These are phyloP conservation scores for Lunularia cruciata DNA, from an alignment of 225 moss, liverwort and hornwort species.

Conservation along the genomic window DNA sequence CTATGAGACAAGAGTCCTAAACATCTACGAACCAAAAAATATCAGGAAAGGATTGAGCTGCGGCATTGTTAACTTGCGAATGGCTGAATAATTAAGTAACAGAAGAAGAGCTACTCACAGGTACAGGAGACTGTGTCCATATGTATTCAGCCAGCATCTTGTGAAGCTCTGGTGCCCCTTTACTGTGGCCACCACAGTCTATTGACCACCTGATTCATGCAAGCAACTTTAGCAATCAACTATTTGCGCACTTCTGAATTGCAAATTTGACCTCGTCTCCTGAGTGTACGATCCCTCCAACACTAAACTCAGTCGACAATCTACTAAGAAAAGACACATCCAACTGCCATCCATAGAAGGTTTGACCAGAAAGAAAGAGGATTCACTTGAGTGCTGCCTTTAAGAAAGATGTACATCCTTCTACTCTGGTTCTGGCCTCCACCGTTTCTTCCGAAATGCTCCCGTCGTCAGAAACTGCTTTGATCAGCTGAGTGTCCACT, in stretches of 20 bases:
- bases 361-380: constrained; percentile 9
- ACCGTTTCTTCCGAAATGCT: constrained; percentile 57
- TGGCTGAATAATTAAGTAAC: too few species aligned
- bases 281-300: too few species aligned
- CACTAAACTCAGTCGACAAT: too few species aligned
- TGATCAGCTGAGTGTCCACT: constrained; percentile 32
- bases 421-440: constrained; percentile 84
- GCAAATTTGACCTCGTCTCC: too few species aligned
- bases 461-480: constrained; percentile 25
- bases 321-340: background rate
- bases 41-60: background rate
- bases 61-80: background rate
- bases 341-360: background rate
- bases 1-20: background rate
- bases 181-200: constrained; percentile 62
- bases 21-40: too few species aligned
- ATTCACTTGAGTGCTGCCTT: constrained; percentile 85
- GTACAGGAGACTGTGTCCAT: constrained; percentile 81
- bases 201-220: constrained; percentile 75
- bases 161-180: constrained; percentile 90
- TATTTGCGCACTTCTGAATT: too few species aligned
- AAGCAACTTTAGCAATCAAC: too few species aligned
- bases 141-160: constrained; percentile 86
- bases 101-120: constrained; percentile 52
- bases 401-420: constrained; percentile 79